Base-by-base conservation (phyloP, 495 filamentous ascomycete genomes). In the Talaromyces wortmannii region DNA sequence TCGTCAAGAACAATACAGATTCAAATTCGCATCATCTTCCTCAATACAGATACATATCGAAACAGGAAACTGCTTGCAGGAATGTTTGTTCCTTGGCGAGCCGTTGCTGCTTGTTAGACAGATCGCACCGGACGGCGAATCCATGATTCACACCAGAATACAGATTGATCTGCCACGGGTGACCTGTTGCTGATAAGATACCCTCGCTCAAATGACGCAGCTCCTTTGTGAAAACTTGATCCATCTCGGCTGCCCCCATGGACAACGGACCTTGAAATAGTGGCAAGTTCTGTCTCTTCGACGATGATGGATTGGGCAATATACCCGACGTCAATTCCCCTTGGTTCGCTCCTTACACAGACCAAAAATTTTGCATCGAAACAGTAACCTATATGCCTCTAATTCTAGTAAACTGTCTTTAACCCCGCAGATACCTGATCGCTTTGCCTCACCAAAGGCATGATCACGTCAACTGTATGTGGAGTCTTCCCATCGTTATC, bases 21-120 rank as follows among this genome's bases (percentile, higher is more conserved):
- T n/a, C n/a, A n/a, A n/a, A n/a, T n/a, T n/a, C n/a, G n/a, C n/a
- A n/a, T n/a, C n/a, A n/a, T n/a, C n/a, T n/a, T n/a, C n/a, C n/a
- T n/a, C n/a, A n/a, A n/a, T n/a, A n/a, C n/a, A n/a, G n/a, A n/a
- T n/a, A n/a, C n/a, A n/a, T 68, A 57, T 87, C 78, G 62, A 95
- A 92, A 90, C 91, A 96, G 42, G 67, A 63, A 45, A 91, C 75
- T 50, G 89, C 88, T 75, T 95, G 90, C 53, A 77, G 63, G 64
- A 92, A 94, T 29, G 90, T 89, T 72, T 87, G 82, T 75, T 96
- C 88, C 79, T 91, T 92, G 48, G 89, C 86, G 56, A 78, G 92
- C 76, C 84, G 89, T 68, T 81, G 67, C 48, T 70, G 50, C 65
- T 79, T 82, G 55, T 84, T 77, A 60, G 57, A 78, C 33, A 81